These are phyloP conservation scores for Alternaria alternata DNA, from an alignment of 2,329 filamentous ascomycete genomes.

Conservation along the genomic window DNA sequence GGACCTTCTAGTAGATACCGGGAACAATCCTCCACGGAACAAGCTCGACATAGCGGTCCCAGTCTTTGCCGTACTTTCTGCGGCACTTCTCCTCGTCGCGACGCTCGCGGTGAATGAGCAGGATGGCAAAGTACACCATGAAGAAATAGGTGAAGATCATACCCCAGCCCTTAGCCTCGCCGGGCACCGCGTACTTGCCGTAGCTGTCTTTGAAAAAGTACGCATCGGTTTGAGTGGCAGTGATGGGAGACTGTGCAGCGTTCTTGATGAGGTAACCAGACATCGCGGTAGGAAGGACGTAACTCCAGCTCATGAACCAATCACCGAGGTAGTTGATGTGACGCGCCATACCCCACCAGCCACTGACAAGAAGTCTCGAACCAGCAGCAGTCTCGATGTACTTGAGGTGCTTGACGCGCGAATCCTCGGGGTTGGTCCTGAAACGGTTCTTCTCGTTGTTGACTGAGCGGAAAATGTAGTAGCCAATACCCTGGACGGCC, in stretches of 20 bases:
- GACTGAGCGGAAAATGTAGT: constrained; percentile 89
- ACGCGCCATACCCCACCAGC: constrained; percentile 91
- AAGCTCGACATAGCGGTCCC: constrained; percentile 84
- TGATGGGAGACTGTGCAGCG: constrained; percentile 46
- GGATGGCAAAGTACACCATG: constrained; percentile 85
- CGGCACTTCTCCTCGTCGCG: constrained; percentile 91
- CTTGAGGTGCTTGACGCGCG: constrained; percentile 78
- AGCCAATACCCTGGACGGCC: constrained; percentile 74
- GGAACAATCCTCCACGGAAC: constrained; percentile 86
- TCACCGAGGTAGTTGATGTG: constrained; percentile 98
- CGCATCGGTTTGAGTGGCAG: constrained; percentile 58
- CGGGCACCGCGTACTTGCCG: constrained; percentile 72
- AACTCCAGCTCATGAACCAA: constrained; percentile 93
- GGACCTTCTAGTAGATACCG: constrained; percentile 72
- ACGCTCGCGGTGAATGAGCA: constrained; percentile 85
- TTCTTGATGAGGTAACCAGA: constrained; percentile 78
- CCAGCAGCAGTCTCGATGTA: constrained; percentile 87
- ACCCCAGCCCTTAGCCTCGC: constrained; percentile 79
- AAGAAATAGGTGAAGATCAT: constrained; percentile 95
- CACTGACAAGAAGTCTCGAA: constrained; percentile 80
- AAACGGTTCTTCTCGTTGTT: constrained; percentile 97
- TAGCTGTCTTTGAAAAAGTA: constrained; percentile 64
- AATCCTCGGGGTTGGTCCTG: constrained; percentile 84
- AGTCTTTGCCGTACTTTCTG: constrained; percentile 91
- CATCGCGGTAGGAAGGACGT: constrained; percentile 83